These are phyloP conservation scores for Secale cereale DNA, from an alignment of 176 grass and related monocot genomes.

Conservation along the genomic window DNA sequence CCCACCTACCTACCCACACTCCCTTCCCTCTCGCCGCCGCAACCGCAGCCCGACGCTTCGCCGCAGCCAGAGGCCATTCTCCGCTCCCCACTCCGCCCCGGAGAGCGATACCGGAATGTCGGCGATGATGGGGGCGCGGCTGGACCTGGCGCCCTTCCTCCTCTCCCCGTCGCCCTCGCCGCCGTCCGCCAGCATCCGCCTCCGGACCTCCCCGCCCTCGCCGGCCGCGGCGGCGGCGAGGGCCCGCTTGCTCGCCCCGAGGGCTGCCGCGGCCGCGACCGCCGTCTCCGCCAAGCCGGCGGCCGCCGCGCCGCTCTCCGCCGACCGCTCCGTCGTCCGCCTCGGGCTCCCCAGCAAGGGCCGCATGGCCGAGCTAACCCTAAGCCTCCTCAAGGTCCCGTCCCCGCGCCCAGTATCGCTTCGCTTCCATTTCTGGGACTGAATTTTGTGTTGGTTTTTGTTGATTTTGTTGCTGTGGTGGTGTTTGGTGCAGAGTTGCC, in stretches of 20 bases:
- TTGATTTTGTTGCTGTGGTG: conserved; percentile 11
- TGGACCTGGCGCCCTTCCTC: not conserved
- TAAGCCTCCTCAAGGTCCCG: conserved; percentile 74
- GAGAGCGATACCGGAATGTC: conserved; percentile 8
- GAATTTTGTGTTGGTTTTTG: not conserved
- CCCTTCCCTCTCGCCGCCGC: conserved; percentile 19
- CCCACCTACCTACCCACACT: not conserved
- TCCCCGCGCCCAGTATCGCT: too few species aligned
- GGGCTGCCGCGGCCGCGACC: conserved; percentile 23
- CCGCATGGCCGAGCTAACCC: conserved; percentile 88
- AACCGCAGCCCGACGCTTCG: conserved; percentile 7
- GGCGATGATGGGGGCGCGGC: conserved; percentile 20
- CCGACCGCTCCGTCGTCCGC: conserved; percentile 60
- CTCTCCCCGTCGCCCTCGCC: not conserved
- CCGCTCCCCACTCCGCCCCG: too few species aligned
- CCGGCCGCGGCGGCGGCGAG: not conserved
- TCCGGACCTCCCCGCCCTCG: not conserved
- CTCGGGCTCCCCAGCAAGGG: conserved; percentile 93
- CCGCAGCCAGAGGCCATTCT: conserved; percentile 4
- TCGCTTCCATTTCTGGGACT: not conserved
- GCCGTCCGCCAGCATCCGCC: not conserved
- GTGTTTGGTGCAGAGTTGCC: conserved; percentile 64
- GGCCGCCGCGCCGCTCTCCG: not conserved
- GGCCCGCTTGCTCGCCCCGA: not conserved
- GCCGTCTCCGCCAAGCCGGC: conserved; percentile 21